Evolutionary conservation across 2,329 filamentous ascomycete genomes (phyloP), one percentile per base, ranked within the genome.

Genomic region (Graphium sp.): DNA sequence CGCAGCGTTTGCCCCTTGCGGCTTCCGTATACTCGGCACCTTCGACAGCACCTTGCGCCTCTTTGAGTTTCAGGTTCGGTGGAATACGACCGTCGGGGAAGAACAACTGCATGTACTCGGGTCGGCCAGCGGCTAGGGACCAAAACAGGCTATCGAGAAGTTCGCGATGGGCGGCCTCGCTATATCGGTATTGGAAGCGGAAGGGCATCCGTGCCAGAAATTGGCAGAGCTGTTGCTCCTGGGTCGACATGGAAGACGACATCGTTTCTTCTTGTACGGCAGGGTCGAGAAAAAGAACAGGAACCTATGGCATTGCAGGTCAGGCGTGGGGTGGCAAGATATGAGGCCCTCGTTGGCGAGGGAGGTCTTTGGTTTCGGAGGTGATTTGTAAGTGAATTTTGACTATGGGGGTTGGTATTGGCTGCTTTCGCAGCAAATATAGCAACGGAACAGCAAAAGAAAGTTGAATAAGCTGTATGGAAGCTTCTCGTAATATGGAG

Each of bases 11-110:
- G 31, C 91, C 89, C 39, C 83, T 73, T 10, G 89, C 89, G 6
- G 80, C 78, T 39, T 87, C 79, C 13, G 83, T 89, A 48, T 95
- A 98, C 50, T 98, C 91, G 18, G 87, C 83, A 8, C 89, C 87
- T 45, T 93, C 84, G 33, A 83, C 65, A n/a, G 82, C 82, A 12
- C 85, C 87, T 47, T 98, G 91, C 11, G 85, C 85, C 41, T 82
- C 74, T 35, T 78, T 70, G 22, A 98, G 60, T 50, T 79, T 89
- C 66, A 85, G 77, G 25, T 56, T 57, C n/a, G 59, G 52, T 17
- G 62, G 56, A 7, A 76, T 68, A 22, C 63, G 65, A 9, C 83
- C 82, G 22, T 76, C 60, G 1, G 84, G 84, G 45, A 98, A 98
- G 42, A 98, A 69, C 12, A 83, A 64, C 28, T 63, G 61, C 46